A percentile compares a stretch with the other conserved stretches of the same genome.
Conservation (phyloP, 1,284 basidiomycete genomes). For the Apiotrichum gracile region DNA sequence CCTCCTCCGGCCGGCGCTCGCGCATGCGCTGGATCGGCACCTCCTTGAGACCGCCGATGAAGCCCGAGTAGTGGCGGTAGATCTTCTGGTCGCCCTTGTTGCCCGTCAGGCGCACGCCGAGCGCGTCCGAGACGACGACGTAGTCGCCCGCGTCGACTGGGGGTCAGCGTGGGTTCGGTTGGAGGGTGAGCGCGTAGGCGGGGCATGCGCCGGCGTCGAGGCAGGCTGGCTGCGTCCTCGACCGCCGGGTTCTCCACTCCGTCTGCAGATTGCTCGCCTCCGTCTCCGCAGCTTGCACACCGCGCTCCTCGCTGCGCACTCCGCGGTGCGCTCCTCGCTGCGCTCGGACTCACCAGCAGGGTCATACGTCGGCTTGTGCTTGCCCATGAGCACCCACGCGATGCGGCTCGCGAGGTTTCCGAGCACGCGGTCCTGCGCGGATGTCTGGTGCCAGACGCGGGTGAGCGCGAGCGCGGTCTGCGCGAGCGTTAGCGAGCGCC, state of each 20-base stretch:
- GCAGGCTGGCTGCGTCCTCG: no score
- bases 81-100: constrained; percentile 80
- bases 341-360: constrained; percentile 64
- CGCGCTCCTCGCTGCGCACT: no score
- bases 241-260: no score
- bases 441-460: constrained; percentile 91
- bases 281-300: no score
- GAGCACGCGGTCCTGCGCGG: constrained; percentile 80
- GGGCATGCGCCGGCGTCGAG: no score
- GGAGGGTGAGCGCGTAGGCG: no score
- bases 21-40: constrained; percentile 76
- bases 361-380: constrained; percentile 97
- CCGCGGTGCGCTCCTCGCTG: no score
- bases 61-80: constrained; percentile 88
- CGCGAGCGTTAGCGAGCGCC: not conserved
- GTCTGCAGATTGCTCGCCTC: no score
- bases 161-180: no score
- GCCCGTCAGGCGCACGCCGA: constrained; percentile 79
- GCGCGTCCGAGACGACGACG: constrained; percentile 89
- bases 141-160: constrained; percentile 94
- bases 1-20: constrained; percentile 83
- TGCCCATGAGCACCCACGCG: constrained; percentile 94
- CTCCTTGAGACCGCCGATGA: constrained; percentile 88
- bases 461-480: constrained; percentile 91
- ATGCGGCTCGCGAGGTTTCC: constrained; percentile 92